These are phyloP conservation scores for Cynanchum wilfordii DNA, from an alignment of 257 asterid species.

Conservation along the genomic window DNA sequence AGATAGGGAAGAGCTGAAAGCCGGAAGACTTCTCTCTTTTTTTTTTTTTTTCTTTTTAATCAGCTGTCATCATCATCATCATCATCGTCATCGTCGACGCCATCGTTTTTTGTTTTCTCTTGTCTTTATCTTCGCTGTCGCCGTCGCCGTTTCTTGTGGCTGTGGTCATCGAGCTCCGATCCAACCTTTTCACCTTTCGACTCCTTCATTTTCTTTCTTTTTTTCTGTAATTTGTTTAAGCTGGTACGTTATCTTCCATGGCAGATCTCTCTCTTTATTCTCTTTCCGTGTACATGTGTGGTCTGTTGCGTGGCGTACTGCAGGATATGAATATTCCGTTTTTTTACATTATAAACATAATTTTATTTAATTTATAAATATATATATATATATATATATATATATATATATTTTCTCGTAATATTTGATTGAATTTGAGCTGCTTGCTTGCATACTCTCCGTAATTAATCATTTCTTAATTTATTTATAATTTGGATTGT, in stretches of 20 bases:
- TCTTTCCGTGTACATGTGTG: neutral
- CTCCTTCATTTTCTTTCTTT: neutral
- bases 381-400: no score
- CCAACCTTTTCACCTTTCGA: neutral
- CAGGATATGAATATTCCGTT: neutral
- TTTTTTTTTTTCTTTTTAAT: neutral
- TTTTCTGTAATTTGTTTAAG: neutral
- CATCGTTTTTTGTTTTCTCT: no score
- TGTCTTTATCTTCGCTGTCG: neutral
- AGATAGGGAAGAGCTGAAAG: neutral
- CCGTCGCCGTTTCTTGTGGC: neutral
- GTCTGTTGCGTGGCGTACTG: neutral
- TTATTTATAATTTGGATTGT: neutral
- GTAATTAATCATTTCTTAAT: neutral
- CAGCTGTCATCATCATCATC: neutral
- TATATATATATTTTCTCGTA: no score
- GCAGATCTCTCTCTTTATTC: neutral
- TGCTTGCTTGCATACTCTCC: neutral
- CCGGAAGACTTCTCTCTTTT: no score
- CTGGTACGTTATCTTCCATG: neutral
- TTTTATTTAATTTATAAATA: neutral
- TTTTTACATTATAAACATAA: neutral
- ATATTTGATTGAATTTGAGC: conserved; percentile 2
- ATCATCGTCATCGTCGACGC: neutral
- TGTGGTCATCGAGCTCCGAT: neutral